Conservation (phyloP, 768 basidiomycete genomes). For the Crucibulum laeve region DNA sequence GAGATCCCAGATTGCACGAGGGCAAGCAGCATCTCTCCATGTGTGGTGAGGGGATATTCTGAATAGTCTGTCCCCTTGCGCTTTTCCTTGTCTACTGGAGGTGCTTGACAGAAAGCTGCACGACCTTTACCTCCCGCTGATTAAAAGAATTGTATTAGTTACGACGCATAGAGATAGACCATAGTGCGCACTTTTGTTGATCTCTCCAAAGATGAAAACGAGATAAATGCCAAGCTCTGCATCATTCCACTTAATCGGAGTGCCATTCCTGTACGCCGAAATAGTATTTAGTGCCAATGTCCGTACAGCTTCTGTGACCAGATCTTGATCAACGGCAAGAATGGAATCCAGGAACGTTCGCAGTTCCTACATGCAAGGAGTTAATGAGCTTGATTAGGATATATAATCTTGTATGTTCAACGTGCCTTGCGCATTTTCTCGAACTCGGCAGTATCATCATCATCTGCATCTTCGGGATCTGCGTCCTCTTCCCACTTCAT, state of each 20-base stretch:
- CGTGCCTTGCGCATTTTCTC: constrained; percentile 80
- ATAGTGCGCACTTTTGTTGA: constrained; percentile 70
- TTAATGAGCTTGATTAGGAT: neutral
- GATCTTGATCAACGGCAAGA: constrained; percentile 76
- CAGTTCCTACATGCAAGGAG: constrained; percentile 54
- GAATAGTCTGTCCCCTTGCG: constrained; percentile 68
- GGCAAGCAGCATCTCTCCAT: constrained; percentile 85
- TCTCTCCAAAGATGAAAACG: constrained; percentile 91
- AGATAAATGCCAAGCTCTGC: constrained; percentile 93
- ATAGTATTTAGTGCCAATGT: constrained; percentile 73
- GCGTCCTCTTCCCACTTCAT: constrained; percentile 88
- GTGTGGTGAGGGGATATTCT: constrained; percentile 79
- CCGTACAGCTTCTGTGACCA: constrained; percentile 77
- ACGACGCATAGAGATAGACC: neutral
- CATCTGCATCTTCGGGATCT: constrained; percentile 79
- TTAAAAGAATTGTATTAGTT: constrained; percentile 5
- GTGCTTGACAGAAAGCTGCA: constrained; percentile 80
- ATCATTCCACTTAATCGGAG: constrained; percentile 80
- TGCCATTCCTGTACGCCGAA: constrained; percentile 59
- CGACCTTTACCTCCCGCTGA: constrained; percentile 76
- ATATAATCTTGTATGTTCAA: neutral
- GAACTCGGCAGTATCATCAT: constrained; percentile 82
- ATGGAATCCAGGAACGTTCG: constrained; percentile 85
- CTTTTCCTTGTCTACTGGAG: constrained; percentile 62
- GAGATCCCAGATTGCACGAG: constrained; percentile 82